phyloP scores from a whole-genome alignment of 352 stramenopile species.

The Phytophthora idaei region DNA sequence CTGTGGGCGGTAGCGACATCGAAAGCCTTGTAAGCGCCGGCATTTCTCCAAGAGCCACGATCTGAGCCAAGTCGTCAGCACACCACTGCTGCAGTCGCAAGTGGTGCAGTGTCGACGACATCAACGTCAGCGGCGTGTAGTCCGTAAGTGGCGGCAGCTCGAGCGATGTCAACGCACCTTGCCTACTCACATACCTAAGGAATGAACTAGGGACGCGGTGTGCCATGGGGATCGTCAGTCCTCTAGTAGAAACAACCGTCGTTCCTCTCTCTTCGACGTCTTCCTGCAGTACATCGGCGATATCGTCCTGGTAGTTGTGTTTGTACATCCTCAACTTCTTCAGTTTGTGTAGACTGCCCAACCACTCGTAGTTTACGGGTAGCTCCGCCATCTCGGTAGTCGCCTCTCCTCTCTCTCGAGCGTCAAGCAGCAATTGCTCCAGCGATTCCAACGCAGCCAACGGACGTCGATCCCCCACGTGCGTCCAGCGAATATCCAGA shows the following conservation, averaged over 20 bases:
- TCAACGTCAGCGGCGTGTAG: constrained; percentile 36
- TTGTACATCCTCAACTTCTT: constrained; percentile 49
- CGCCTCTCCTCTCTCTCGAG: constrained; percentile 24
- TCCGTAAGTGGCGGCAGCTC: constrained; percentile 42
- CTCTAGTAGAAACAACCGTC: constrained; percentile 23
- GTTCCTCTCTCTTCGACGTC: constrained; percentile 37
- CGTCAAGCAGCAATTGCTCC: constrained; percentile 52
- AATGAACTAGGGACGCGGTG: constrained; percentile 46
- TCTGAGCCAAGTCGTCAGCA: constrained; percentile 45
- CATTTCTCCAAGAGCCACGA: constrained; percentile 35
- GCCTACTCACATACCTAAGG: constrained; percentile 32
- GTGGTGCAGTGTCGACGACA: constrained; percentile 38
- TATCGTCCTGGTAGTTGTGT: constrained; percentile 46
- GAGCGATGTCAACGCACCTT: constrained; percentile 34
- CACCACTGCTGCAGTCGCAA: constrained; percentile 50
- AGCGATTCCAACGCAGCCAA: constrained; percentile 36
- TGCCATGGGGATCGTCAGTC: constrained; percentile 36
- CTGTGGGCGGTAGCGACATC: constrained; percentile 43
- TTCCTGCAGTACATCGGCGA: constrained; percentile 34
- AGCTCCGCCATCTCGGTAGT: constrained; percentile 1
- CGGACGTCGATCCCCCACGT: constrained; percentile 40
- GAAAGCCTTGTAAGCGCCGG: constrained; percentile 37
- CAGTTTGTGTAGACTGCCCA: constrained; percentile 36
- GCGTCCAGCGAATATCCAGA: constrained; percentile 53
- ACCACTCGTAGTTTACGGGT: constrained; percentile 35